Conservation (phyloP, 352 stramenopile species). For the Nothophytophthora sp. region DNA sequence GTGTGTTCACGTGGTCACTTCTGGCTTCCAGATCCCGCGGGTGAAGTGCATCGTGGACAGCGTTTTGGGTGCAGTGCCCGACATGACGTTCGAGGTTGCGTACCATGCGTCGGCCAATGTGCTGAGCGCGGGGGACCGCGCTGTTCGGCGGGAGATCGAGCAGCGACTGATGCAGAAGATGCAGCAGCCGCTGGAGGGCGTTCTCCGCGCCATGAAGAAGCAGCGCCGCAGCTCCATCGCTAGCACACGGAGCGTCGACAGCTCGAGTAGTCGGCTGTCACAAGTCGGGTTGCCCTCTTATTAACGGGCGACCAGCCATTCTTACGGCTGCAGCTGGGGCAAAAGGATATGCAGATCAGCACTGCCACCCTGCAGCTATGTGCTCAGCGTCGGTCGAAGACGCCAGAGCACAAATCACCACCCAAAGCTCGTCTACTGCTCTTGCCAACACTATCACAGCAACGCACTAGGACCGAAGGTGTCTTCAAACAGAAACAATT, state of each 20-base stretch:
- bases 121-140: conserved; percentile 16
- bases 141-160: conserved; percentile 20
- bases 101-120: conserved; percentile 8
- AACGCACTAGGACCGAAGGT: no score
- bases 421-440: no score
- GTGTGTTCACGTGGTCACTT: conserved; percentile 19
- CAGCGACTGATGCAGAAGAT: conserved; percentile 15
- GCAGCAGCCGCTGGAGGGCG: conserved; percentile 14
- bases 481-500: no score
- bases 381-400: no score
- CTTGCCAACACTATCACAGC: no score
- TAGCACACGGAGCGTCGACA: conserved; percentile 18
- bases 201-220: conserved; percentile 22
- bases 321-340: no score
- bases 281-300: no score
- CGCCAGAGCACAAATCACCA: no score
- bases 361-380: no score
- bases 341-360: no score
- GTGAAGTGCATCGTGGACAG: conserved; percentile 21
- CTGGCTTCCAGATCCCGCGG: conserved; percentile 19
- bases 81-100: conserved; percentile 13
- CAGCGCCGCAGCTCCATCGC: conserved; percentile 19
- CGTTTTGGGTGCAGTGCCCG: conserved; percentile 13
- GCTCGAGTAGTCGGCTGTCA: conserved; percentile 11
- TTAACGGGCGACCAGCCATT: no score